phyloP scores from a whole-genome alignment of 306 rosid genomes.

The Cucurbita argyrosperma region DNA sequence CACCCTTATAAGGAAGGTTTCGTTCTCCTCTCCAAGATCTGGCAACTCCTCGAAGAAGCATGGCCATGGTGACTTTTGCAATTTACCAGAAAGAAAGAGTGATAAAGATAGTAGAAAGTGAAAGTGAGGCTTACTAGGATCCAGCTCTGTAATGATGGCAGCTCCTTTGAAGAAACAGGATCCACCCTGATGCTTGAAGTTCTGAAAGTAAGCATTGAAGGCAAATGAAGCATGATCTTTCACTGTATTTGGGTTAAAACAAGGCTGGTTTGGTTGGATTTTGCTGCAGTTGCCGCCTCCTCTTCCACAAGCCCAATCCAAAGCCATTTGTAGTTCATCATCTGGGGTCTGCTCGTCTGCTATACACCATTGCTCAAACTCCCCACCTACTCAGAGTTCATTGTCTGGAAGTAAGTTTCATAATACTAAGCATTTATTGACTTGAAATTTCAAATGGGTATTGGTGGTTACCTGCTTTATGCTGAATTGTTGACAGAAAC shows the following conservation, averaged over 20 bases:
- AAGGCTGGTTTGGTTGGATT: conserved; percentile 44
- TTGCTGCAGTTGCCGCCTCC: conserved; percentile 73
- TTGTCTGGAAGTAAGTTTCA: too few species aligned
- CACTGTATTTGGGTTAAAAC: conserved; percentile 51
- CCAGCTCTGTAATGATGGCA: conserved; percentile 54
- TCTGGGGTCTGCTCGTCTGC: conserved; percentile 66
- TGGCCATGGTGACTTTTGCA: background rate
- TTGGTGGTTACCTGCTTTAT: conserved; percentile 33
- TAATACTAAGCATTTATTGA: background rate
- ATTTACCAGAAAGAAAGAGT: background rate
- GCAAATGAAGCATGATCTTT: conserved; percentile 71
- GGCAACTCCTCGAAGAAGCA: background rate
- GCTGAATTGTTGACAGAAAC: conserved; percentile 23
- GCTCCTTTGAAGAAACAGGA: conserved; percentile 65
- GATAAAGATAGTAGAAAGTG: background rate
- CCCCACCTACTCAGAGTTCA: conserved; percentile 17
- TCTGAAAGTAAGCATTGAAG: conserved; percentile 61
- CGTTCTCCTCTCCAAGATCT: too few species aligned
- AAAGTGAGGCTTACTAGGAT: conserved; percentile 50
- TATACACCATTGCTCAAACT: conserved; percentile 63
- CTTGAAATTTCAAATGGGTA: background rate
- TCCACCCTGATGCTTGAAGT: conserved; percentile 45
- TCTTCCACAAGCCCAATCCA: conserved; percentile 70
- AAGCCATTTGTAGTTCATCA: conserved; percentile 41
- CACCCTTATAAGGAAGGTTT: too few species aligned